Percentiles rank a stretch among this genome's conserved stretches.
Conservation (phyloP, 2,329 filamentous ascomycete genomes). For the Claviceps sorghi region DNA sequence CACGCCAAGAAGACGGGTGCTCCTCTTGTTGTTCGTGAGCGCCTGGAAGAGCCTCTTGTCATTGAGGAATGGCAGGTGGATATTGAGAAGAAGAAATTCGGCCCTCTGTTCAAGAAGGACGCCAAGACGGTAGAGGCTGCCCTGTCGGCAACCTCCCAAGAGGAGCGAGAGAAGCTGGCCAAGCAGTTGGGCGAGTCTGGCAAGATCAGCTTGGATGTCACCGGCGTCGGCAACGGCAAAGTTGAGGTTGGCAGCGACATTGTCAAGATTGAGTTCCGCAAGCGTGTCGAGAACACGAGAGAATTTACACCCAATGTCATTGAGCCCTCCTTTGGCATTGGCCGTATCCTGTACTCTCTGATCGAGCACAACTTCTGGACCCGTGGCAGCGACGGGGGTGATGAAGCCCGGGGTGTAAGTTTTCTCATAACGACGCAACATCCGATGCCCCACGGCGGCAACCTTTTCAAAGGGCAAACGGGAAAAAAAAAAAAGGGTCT, state of each 20-base stretch:
- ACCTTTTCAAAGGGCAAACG: background rate
- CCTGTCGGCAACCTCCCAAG: slow-evolving; percentile 61
- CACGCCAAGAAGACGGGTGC: slow-evolving; percentile 87
- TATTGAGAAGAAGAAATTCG: slow-evolving; percentile 89
- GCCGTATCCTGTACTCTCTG: slow-evolving; percentile 80
- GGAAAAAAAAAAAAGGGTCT: background rate
- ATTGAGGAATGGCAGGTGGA: slow-evolving; percentile 82
- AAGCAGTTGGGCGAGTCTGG: slow-evolving; percentile 58
- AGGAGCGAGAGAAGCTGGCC: slow-evolving; percentile 65
- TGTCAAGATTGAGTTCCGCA: slow-evolving; percentile 71
- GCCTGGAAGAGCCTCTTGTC: slow-evolving; percentile 58
- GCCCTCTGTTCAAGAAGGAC: slow-evolving; percentile 89
- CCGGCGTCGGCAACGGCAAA: slow-evolving; percentile 50
- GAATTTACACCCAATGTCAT: slow-evolving; percentile 95
- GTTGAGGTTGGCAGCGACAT: slow-evolving; percentile 69
- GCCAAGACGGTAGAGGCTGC: slow-evolving; percentile 72
- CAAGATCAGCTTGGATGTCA: slow-evolving; percentile 64
- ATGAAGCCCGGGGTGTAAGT: slow-evolving; percentile 73
- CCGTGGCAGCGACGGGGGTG: slow-evolving; percentile 45
- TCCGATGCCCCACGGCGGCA: background rate
- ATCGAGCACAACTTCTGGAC: slow-evolving; percentile 96
- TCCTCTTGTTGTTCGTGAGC: slow-evolving; percentile 72
- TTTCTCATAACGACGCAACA: background rate
- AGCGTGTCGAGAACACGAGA: slow-evolving; percentile 65
- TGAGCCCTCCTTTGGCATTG: slow-evolving; percentile 95